Evolutionary conservation across 2,329 filamentous ascomycete species (phyloP), one percentile per base, ranked within the genome.

Genomic region (Fusarium coffeatum): DNA sequence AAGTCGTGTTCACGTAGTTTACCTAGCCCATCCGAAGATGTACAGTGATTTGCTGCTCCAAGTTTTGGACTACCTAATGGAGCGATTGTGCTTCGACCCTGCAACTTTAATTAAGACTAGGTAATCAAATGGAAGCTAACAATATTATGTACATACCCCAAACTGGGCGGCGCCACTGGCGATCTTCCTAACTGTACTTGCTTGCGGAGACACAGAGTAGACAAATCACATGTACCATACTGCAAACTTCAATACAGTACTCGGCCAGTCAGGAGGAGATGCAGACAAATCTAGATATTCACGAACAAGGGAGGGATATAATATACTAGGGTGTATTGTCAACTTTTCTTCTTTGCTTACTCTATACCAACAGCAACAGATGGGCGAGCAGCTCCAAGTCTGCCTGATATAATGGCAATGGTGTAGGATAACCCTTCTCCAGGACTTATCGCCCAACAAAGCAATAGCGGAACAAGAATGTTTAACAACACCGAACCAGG

Each of bases 351-450:
- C 64, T 68, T 61, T 23, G 61, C 40, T 60, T 55, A 15, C 60
- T 47, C 55, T 59, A 46, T 27, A 57, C 53, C 46, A 28, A 37
- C 48, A 68, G 73, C 49, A 53, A 41, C 55, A 66, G 66, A 50
- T 37, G 54, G 23, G 40, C 40, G 43, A 50, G 15, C 45, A 43
- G 37, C 40, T 37, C 32, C 42, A 34, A 40, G 43, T 47, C 59
- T 56, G 10, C 34, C 43, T 47, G 32, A 62, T 51, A 45, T 50
- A 59, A 47, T 47, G 46, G 34, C 64, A 59, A 71, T 74, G 66
- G 66, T 73, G 67, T 69, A 74, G 53, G 56, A 67, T 55, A 23
- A 63, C 63, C 41, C 57, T 59, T 63, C 49, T 47, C 20, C 34
- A 45, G 46, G 55, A 66, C 34, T 50, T 46, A 55, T 66, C 42